Percentiles rank a stretch among this genome's conserved stretches.
Conservation (phyloP, 352 stramenopile genomes). For the Aphanomyces astaci region DNA sequence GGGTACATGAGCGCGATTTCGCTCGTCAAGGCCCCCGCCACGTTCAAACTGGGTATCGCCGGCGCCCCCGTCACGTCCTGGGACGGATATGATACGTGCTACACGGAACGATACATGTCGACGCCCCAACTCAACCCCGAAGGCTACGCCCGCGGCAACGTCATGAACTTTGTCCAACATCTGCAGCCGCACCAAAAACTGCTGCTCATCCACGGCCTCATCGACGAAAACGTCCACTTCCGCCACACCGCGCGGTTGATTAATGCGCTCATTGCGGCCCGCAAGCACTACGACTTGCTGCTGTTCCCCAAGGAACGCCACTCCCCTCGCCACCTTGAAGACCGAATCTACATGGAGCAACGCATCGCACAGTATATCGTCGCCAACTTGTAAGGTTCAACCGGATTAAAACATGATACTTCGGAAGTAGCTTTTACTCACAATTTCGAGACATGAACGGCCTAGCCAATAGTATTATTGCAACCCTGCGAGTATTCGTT, state of each 20-base stretch:
- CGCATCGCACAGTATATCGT: constrained; percentile 84
- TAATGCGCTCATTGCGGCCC: constrained; percentile 88
- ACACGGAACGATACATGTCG: constrained; percentile 98
- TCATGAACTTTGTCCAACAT: constrained; percentile 90
- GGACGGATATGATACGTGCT: constrained; percentile 98
- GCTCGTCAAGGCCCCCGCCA: constrained; percentile 91
- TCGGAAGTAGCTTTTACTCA: too few species aligned
- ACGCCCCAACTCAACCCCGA: constrained; percentile 87
- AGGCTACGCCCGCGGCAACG: constrained; percentile 84
- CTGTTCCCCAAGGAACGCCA: constrained; percentile 95
- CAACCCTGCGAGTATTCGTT: too few species aligned
- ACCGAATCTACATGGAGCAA: constrained; percentile 95
- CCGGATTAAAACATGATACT: neutral
- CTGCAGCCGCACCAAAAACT: constrained; percentile 86
- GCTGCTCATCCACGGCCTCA: constrained; percentile 93
- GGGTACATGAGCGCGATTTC: constrained; percentile 97
- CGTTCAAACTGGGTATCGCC: constrained; percentile 93
- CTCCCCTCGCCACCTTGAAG: constrained; percentile 86
- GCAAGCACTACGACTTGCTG: constrained; percentile 95
- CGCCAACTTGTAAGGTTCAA: constrained; percentile 49
- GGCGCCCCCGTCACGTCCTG: constrained; percentile 95
- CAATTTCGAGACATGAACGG: too few species aligned
- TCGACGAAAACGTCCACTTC: constrained; percentile 99
- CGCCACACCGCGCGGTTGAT: constrained; percentile 95
- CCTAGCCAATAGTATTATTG: too few species aligned